phyloP scores from a whole-genome alignment of 169 alveolate species.

The Eimeria nieschulzi region DNA sequence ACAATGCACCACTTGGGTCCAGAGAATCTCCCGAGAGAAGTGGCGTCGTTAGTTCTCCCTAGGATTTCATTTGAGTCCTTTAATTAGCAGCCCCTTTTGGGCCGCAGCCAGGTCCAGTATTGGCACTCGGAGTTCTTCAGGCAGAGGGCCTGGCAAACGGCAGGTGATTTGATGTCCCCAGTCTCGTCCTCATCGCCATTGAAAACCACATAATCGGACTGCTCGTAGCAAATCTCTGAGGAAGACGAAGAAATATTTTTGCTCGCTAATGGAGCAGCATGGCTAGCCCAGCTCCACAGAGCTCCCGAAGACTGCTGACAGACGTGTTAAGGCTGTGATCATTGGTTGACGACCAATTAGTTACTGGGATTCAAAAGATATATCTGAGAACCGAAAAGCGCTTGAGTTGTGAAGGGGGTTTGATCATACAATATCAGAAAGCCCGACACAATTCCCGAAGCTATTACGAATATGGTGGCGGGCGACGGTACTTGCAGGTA shows the following conservation, averaged over 20 bases:
- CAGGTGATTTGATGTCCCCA: neutral
- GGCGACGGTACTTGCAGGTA: no score
- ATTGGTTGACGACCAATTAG: no score
- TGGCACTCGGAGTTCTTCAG: constrained; percentile 1
- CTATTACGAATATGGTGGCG: no score
- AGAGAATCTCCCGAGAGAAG: constrained; percentile 10
- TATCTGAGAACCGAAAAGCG: no score
- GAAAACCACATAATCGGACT: constrained; percentile 49
- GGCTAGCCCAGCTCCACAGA: no score
- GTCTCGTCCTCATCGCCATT: constrained; percentile 12
- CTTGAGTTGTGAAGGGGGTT: no score
- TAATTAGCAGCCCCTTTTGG: constrained; percentile 39
- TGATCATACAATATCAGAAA: no score
- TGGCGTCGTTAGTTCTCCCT: constrained; percentile 20
- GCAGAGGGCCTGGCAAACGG: constrained; percentile 22
- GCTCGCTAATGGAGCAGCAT: neutral
- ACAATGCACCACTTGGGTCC: constrained; percentile 64
- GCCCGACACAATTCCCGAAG: no score
- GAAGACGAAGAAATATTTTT: neutral
- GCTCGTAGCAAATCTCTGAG: constrained; percentile 33
- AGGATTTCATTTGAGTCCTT: constrained; percentile 17
- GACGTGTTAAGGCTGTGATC: no score
- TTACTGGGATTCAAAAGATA: no score
- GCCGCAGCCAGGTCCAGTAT: constrained; percentile 56
- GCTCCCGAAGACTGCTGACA: no score